A percentile compares a stretch with the other conserved stretches of the same genome.
These are phyloP conservation scores for Thuidium tamariscinum DNA, from an alignment of 225 moss, liverwort and hornwort species.

Conservation along the genomic window DNA sequence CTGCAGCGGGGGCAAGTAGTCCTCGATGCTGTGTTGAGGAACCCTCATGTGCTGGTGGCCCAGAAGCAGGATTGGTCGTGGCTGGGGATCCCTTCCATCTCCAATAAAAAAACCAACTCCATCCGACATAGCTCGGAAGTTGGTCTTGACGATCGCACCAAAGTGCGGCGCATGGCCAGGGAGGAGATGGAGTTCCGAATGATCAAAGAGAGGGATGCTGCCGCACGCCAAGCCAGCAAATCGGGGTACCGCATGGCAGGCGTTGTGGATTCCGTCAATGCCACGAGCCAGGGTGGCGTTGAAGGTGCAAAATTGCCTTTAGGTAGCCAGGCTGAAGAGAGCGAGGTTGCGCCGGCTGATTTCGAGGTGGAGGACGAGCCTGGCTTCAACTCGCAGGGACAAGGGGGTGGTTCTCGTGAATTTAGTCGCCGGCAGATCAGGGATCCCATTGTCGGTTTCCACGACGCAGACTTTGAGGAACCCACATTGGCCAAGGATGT, in stretches of 20 bases:
- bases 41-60: conserved; percentile 75
- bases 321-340: conserved; percentile 1
- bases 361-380: conserved; percentile 19
- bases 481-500: conserved; percentile 49
- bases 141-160: conserved; percentile 60
- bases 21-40: conserved; percentile 66
- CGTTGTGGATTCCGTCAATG: background rate
- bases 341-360: conserved; percentile 2
- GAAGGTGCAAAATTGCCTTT: background rate
- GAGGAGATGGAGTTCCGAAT: conserved; percentile 42
- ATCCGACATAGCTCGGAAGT: conserved; percentile 55
- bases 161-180: conserved; percentile 53
- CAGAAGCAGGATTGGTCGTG: conserved; percentile 99
- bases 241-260: conserved; percentile 55
- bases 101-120: conserved; percentile 14
- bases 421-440: background rate
- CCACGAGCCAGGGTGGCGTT: background rate
- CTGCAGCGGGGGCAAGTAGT: conserved; percentile 80
- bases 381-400: conserved; percentile 4
- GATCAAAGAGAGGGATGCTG: conserved; percentile 38
- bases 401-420: background rate
- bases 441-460: conserved; percentile 11
- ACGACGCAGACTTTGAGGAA: conserved; percentile 46
- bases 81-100: conserved; percentile 60
- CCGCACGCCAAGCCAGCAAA: conserved; percentile 63